Evolutionary conservation across 1,284 basidiomycete species (phyloP), one percentile per base, ranked within the genome.

Genomic region (Sutorius eximius): DNA sequence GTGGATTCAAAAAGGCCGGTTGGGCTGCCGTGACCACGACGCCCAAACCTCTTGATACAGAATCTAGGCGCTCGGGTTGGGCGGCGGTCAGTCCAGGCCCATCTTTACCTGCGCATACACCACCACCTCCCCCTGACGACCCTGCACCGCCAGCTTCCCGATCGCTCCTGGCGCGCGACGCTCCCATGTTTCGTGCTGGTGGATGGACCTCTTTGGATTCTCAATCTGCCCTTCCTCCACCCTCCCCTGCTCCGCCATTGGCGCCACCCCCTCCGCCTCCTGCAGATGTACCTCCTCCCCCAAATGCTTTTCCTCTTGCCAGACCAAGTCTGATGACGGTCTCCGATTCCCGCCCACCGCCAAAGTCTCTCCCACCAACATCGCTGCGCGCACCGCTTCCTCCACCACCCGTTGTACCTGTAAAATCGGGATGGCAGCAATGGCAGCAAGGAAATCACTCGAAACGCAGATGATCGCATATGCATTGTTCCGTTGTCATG

Each of bases 141-240:
- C 40, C 56, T 43, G 20, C 60, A 40, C 55, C 64, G 8, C 38
- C 53, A n/a, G 11, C 50, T 33, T 56, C 54, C n/a, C 55, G 46
- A 59, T 57, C 53, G 41, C 61, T 30, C 66, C 37, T 36, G 5
- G 18, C 36, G 8, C 47, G 56, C 36, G 29, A 46, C 11, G 58
- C 75, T 36, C 79, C 83, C 18, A 62, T 75, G 16, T 86, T 85
- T 67, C 75, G 80, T 37, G 72, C 77, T 13, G 83, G 76, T 45
- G 83, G 84, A 12, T 86, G 82, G 81, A 79, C 84, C 12, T 80
- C 80, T 36, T 70, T 86, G n/a, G 83, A 85, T 53, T 77, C 76
- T 57, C 62, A 48, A 18, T 55, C 63, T 27, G 58, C 63, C 15
- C 56, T 66, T 33, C 61, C 67, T 22, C 56, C 62, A 18, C 60